These are phyloP conservation scores for Mycena rebaudengoi DNA, from an alignment of 768 basidiomycete genomes.

Conservation along the genomic window DNA sequence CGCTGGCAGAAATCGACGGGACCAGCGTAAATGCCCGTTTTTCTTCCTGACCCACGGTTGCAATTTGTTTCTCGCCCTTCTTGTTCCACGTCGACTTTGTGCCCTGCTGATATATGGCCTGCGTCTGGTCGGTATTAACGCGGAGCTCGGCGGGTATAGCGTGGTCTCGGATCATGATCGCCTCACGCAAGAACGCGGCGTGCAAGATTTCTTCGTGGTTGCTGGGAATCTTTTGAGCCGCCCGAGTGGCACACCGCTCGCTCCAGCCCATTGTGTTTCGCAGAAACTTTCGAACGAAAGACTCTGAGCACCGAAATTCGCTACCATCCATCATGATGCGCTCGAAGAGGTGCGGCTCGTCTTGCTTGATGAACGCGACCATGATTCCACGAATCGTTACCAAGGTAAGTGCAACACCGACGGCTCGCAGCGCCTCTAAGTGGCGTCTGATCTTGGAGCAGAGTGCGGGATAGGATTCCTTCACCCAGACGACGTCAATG, in stretches of 20 bases:
- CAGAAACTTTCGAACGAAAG: slow-evolving; percentile 21
- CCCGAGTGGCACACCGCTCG: slow-evolving; percentile 36
- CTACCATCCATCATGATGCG: slow-evolving; percentile 32
- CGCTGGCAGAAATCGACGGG: slow-evolving; percentile 22
- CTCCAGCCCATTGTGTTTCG: slow-evolving; percentile 32
- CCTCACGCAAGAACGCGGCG: slow-evolving; percentile 30
- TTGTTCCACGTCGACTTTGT: slow-evolving; percentile 38
- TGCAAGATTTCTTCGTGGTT: slow-evolving; percentile 33
- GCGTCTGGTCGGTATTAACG: slow-evolving; percentile 49
- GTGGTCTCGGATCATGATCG: slow-evolving; percentile 34
- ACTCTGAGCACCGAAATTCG: slow-evolving; percentile 37
- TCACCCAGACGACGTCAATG: background rate
- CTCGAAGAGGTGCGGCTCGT: slow-evolving; percentile 36
- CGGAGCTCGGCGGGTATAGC: slow-evolving; percentile 34
- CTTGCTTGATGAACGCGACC: slow-evolving; percentile 33
- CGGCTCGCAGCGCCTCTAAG: slow-evolving; percentile 28
- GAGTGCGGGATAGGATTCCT: background rate
- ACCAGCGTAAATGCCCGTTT: slow-evolving; percentile 52
- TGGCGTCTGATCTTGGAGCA: slow-evolving; percentile 15
- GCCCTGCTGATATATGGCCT: slow-evolving; percentile 35
- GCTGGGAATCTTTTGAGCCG: slow-evolving; percentile 44
- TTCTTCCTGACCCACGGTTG: slow-evolving; percentile 44
- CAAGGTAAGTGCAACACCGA: slow-evolving; percentile 32
- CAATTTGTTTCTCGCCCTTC: slow-evolving; percentile 44
- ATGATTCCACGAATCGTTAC: slow-evolving; percentile 39